Percentiles rank a stretch among this genome's conserved stretches.
Conservation (phyloP, 257 asterid genomes). For the Fraxinus excelsior region DNA sequence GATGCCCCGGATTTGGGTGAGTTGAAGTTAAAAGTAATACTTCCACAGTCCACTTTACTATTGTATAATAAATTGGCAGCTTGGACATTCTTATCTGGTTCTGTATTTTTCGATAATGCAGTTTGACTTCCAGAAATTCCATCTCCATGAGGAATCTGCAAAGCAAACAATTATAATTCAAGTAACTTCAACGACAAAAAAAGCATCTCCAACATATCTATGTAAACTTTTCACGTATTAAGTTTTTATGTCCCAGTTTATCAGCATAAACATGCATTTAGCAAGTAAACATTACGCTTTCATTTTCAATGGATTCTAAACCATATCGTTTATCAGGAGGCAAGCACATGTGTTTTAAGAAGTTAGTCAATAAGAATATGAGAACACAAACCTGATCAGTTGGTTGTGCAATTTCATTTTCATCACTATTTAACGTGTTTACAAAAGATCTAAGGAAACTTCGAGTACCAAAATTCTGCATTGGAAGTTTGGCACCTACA, state of each 20-base stretch:
- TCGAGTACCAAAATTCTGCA: constrained; percentile 34
- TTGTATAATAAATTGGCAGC: constrained; percentile 33
- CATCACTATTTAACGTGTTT: constrained; percentile 30
- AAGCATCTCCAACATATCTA: constrained; percentile 1
- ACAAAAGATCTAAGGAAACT: constrained; percentile 30
- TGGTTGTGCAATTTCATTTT: constrained; percentile 22
- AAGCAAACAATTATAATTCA: constrained; percentile 21
- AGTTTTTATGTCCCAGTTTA: not conserved
- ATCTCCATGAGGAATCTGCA: constrained; percentile 43
- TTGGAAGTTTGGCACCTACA: constrained; percentile 31
- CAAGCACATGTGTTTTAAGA: not conserved
- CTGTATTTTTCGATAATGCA: constrained; percentile 32
- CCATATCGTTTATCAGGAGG: not conserved
- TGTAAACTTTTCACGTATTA: not conserved
- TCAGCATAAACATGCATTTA: not conserved
- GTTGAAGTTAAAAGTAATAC: constrained; percentile 57
- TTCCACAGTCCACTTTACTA: constrained; percentile 45
- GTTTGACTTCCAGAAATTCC: constrained; percentile 31
- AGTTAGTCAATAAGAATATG: constrained; percentile 4
- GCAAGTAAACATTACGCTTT: not conserved
- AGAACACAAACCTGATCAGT: constrained; percentile 48
- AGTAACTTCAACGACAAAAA: constrained; percentile 18
- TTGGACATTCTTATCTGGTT: constrained; percentile 37
- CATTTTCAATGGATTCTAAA: not conserved
- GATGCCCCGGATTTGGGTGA: constrained; percentile 25